Base-by-base conservation (phyloP, 208 protist genomes). In the Novymonas esmeraldas region DNA sequence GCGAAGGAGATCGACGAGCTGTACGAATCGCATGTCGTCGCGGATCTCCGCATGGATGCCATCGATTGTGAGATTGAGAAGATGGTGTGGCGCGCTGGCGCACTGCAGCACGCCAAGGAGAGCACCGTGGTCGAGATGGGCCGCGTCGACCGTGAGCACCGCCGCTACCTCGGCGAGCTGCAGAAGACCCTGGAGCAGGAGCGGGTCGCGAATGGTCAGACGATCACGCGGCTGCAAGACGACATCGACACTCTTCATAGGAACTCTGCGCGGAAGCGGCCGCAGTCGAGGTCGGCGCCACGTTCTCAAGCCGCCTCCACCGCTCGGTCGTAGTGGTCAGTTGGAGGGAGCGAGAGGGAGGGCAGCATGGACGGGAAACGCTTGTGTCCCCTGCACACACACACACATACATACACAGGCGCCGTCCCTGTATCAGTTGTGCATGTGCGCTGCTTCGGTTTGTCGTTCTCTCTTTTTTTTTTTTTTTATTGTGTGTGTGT, bases 1-100 rank as follows among this genome's bases (percentile, higher is more conserved):
- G 75, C 81, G 41, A 78, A 63, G 22, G 85, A 94, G 65, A 84
- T 90, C n/a, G 41, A 84, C 41, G 70, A 74, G 4, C 50, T 92
- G 41, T 78, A 87, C 64, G 61, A 82, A 18, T 72, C 82, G 41
- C 78, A 85, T 31, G 28, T 63, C 45, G 76, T 91, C 41, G 81
- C 77, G 10, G 50, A 76, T 54, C 29, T 65, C 14, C 80, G 76
- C 29, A 80, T 85, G 63, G 81, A 87, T 50, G 52, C 60, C 16
- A 69, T 94, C 16, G 88, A 94, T 54, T 72, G 76, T 24, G 76
- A 87, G 41, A 78, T 91, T 39, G 84, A 86, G 56, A 73, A 82
- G 55, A 73, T 94, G 33, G 84, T 82, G 33, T 84, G 82, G 68
- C 64, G 74, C 41, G 52, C 63, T n/a, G 61, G 49, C 46, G 78